Base-by-base conservation (phyloP, 768 basidiomycete species). In the Porpolomopsis calyptriformis region DNA sequence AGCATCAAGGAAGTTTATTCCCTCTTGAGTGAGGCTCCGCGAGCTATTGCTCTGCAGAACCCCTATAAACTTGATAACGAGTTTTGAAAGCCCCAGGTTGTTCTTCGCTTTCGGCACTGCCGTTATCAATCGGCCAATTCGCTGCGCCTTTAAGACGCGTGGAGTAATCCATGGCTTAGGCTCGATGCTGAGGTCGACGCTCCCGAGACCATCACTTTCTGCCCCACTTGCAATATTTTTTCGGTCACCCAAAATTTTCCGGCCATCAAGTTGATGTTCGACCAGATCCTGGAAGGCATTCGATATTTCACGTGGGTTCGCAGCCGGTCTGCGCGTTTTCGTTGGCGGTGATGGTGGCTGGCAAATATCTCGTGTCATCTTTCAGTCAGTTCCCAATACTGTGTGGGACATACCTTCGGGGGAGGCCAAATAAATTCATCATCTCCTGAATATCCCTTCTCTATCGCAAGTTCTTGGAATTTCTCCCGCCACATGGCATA, bases 341-440 rank as follows among this genome's bases (percentile, higher is more conserved):
- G n/a, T 57, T 54, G 19, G 65, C 58, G 48, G 67, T 65, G 34
- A 59, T 55, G 11, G 52, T 54, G 40, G 24, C 20, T 38, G 25
- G 14, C 36, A n/a, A n/a, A n/a, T n/a, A n/a, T n/a, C n/a, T n/a
- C n/a, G 33, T 29, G 23, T n/a, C 7, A 46, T n/a, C 23, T 45
- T 48, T 20, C 25, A 31, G 31, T 27, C 29, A 46, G 38, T 27
- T 22, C 22, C 35, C 27, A 25, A 8, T 35, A 11, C 19, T 43
- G 4, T 29, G 4, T 23, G 9, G 22, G 45, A 31, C 7, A 12
- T 22, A 36, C 31, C 29, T 34, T 12, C n/a, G 72, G 73, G 9
- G 82, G 78, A 2, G 84, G 84, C 85, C 85, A 88, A 33, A 85
- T 65, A 53, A 88, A 83, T 22, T 68, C 72, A 22, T 82, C 76